A percentile compares a stretch with the other conserved stretches of the same genome.
phyloP scores from a whole-genome alignment of 306 rosid genomes.

The Lathyrus oleraceus region DNA sequence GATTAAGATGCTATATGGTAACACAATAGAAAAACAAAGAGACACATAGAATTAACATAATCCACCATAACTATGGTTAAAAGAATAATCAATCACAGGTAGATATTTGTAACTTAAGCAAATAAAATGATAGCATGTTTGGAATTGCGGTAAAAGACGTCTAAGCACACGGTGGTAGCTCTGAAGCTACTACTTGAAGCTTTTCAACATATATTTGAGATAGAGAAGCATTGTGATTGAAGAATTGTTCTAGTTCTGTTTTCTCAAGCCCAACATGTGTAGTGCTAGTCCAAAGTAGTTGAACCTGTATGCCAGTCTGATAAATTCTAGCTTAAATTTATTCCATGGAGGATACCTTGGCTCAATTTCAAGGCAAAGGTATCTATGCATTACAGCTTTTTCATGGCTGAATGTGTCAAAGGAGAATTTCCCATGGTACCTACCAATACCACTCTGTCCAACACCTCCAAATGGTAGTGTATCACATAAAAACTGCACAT shows the following conservation, averaged over 20 bases:
- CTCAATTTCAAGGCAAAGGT: slow-evolving; percentile 62
- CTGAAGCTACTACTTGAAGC: neutral
- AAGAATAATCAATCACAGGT: neutral
- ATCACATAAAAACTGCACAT: slow-evolving; percentile 53
- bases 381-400: slow-evolving; percentile 68
- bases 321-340: slow-evolving; percentile 62
- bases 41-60: neutral
- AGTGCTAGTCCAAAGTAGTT: slow-evolving; percentile 59
- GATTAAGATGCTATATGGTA: neutral
- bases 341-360: slow-evolving; percentile 93
- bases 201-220: neutral
- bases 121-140: neutral
- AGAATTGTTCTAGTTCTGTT: slow-evolving; percentile 24
- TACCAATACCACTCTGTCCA: slow-evolving; percentile 76
- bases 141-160: neutral
- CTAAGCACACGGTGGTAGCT: neutral
- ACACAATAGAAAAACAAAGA: neutral
- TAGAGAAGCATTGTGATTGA: neutral
- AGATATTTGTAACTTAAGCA: neutral
- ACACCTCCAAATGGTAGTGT: slow-evolving; percentile 55
- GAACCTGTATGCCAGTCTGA: slow-evolving; percentile 65
- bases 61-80: neutral
- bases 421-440: slow-evolving; percentile 92
- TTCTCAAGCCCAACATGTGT: slow-evolving; percentile 59
- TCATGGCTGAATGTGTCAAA: slow-evolving; percentile 92